phyloP scores from a whole-genome alignment of 257 asterid genomes.

The Capsicum rhomboideum region DNA sequence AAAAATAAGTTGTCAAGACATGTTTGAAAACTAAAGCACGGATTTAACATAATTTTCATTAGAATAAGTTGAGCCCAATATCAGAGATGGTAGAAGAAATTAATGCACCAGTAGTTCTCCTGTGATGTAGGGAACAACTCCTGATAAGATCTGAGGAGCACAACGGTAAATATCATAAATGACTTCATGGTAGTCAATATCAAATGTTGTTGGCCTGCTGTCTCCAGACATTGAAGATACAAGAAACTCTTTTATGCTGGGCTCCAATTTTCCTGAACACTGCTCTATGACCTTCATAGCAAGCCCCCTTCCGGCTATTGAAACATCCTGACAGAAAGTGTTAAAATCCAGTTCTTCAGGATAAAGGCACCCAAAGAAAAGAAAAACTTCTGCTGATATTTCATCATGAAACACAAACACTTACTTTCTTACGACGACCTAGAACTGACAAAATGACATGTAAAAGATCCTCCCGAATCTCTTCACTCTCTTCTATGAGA shows the following conservation, averaged over 20 bases:
- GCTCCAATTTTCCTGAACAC: conserved; percentile 82
- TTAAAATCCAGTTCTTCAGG: conserved; percentile 1
- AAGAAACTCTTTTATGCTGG: conserved; percentile 76
- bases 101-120: conserved; percentile 89
- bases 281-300: conserved; percentile 71
- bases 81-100: conserved; percentile 13
- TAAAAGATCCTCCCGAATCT: conserved; percentile 68
- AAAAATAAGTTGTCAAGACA: neutral
- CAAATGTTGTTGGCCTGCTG: conserved; percentile 41
- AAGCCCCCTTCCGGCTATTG: conserved; percentile 68
- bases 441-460: conserved; percentile 57
- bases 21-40: neutral
- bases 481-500: conserved; percentile 91
- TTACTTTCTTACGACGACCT: conserved; percentile 71
- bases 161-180: conserved; percentile 65
- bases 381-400: neutral
- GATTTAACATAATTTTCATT: neutral
- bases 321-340: conserved; percentile 44
- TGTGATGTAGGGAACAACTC: conserved; percentile 90
- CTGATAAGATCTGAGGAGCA: conserved; percentile 79
- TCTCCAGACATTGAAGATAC: conserved; percentile 90
- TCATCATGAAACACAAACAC: neutral
- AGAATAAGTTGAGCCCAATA: neutral
- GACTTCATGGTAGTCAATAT: conserved; percentile 63
- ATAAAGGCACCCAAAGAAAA: neutral